Evolutionary conservation across 306 rosid species (phyloP), one percentile per base, ranked within the genome.

Genomic region (Medicago ruthenica): DNA sequence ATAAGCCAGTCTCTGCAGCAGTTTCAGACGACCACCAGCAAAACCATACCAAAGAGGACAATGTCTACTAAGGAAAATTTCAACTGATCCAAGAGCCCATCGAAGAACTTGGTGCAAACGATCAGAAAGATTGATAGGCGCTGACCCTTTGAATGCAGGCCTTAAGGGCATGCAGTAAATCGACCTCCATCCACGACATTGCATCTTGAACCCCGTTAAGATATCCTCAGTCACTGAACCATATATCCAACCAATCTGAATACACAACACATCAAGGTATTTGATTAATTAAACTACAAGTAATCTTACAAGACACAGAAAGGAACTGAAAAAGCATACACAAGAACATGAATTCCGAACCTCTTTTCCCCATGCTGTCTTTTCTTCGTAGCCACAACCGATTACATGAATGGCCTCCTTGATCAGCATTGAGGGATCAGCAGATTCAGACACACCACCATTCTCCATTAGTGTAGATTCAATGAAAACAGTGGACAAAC

Each of bases 71-170:
- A 95, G 86, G 91, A 95, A 95, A 80, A 95, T 95, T 87, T 95
- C 99, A 77, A 95, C 97, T n/a, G 99, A 95, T 79, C 99, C 99
- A 64, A 95, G 97, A 10, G 99, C 99, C 99, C 99, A 95, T 61
- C 99, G 89, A 71, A 95, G 96, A 83, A 95, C 99, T 92, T 95
- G 99, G 80, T 90, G 97, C 87, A 95, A 84, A 66, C 99, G 79
- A 82, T 95, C 99, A 2, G 99, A 95, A 74, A 95, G 85, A 70
- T 95, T 95, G 81, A 95, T 92, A 41, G 99, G 99, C 1, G 99
- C 99, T 15, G 99, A 92, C 41, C 99, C 98, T 80, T 95, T 95
- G 93, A 95, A 95, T 79, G 99, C 97, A 79, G 99, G 97, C 88
- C 99, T 95, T 45, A 88, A 21, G 24, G 99, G 99, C 97, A 95